phyloP scores from a whole-genome alignment of 768 basidiomycete species.

The Cyathus striatus region DNA sequence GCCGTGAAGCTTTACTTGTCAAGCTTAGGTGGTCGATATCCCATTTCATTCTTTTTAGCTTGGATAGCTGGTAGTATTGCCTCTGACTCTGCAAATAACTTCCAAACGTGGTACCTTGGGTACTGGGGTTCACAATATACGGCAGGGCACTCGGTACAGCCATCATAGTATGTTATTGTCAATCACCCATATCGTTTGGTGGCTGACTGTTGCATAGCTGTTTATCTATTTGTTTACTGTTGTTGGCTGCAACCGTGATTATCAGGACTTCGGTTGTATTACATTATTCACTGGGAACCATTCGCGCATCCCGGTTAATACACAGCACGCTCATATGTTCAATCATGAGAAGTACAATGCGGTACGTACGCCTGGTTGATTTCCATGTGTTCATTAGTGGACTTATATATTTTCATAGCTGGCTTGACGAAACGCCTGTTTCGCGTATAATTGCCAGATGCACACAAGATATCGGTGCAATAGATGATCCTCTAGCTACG shows the following conservation, averaged over 20 bases:
- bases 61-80: slow-evolving; percentile 16
- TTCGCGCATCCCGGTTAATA: slow-evolving; percentile 44
- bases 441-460: slow-evolving; percentile 59
- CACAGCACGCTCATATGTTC: slow-evolving; percentile 24
- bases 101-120: slow-evolving; percentile 36
- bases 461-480: slow-evolving; percentile 58
- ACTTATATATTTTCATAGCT: slow-evolving; percentile 29
- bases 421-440: slow-evolving; percentile 39
- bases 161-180: background rate
- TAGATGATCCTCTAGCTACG: slow-evolving; percentile 37
- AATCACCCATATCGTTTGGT: background rate
- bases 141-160: background rate
- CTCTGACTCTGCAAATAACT: slow-evolving; percentile 13
- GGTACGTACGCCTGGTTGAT: slow-evolving; percentile 31
- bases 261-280: slow-evolving; percentile 28
- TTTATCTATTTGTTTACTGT: background rate
- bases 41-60: slow-evolving; percentile 22
- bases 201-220: slow-evolving; percentile 2
- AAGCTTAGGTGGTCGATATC: slow-evolving; percentile 25
- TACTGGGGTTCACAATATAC: slow-evolving; percentile 41
- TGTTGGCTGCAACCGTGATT: slow-evolving; percentile 7
- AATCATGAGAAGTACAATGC: slow-evolving; percentile 44
- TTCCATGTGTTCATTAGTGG: background rate
- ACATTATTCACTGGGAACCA: slow-evolving; percentile 28
- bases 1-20: slow-evolving; percentile 31